These are phyloP conservation scores for Elsinoe arachidis DNA, from an alignment of 2,329 filamentous ascomycete genomes.

Conservation along the genomic window DNA sequence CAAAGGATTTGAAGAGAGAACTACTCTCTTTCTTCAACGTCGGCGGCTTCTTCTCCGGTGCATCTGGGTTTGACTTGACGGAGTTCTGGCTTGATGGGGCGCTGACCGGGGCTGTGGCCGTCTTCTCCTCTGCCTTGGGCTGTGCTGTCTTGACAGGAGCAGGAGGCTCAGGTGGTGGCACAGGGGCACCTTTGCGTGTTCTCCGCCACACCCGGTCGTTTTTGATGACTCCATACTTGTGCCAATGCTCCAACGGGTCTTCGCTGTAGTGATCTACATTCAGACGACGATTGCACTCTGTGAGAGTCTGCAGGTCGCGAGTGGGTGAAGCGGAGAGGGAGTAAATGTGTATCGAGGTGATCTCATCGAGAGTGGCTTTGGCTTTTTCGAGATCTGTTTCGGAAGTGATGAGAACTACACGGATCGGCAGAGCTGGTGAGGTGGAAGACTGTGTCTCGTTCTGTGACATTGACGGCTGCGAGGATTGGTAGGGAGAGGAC, in stretches of 20 bases:
- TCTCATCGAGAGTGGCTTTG: constrained; percentile 59
- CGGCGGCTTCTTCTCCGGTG: constrained; percentile 30
- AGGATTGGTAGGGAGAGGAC: constrained; percentile 5
- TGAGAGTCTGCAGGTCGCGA: constrained; percentile 58
- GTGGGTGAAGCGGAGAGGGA: constrained; percentile 65
- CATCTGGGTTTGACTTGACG: constrained; percentile 18
- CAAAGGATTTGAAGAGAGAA: constrained; percentile 71
- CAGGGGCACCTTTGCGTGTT: constrained; percentile 28
- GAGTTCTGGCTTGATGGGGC: constrained; percentile 27
- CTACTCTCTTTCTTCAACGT: constrained; percentile 52
- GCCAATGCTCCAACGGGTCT: constrained; percentile 51
- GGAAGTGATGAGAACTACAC: constrained; percentile 55
- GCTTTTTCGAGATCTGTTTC: constrained; percentile 65
- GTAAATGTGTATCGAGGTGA: constrained; percentile 78
- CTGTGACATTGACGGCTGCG: constrained; percentile 58
- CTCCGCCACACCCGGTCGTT: constrained; percentile 48
- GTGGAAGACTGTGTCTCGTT: constrained; percentile 45
- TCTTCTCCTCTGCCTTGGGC: constrained; percentile 23
- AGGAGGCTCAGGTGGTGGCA: constrained; percentile 31
- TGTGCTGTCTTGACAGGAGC: constrained; percentile 19
- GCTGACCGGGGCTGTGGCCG: constrained; percentile 24
- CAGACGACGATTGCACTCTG: constrained; percentile 59
- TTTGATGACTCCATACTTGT: constrained; percentile 63
- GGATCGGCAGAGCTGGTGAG: not conserved
- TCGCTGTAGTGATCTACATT: constrained; percentile 47